phyloP scores from a whole-genome alignment of 306 rosid species.

The Pyrus betulifolia region DNA sequence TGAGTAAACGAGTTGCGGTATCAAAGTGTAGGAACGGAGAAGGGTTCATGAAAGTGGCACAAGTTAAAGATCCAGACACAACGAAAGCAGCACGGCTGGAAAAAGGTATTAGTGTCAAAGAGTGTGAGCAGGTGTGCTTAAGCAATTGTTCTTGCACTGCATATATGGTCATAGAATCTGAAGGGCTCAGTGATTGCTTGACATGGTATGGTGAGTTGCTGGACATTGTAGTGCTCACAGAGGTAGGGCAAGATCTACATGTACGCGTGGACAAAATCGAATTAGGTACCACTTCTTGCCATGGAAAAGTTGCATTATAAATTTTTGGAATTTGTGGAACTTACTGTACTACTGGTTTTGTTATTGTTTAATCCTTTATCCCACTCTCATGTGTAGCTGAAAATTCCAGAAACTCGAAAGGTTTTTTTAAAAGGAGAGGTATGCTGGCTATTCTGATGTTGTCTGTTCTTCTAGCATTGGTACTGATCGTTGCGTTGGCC shows the following conservation, averaged over 20 bases:
- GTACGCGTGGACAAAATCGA: slow-evolving; percentile 30
- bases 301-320: background rate
- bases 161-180: slow-evolving; percentile 18
- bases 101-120: slow-evolving; percentile 6
- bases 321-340: background rate
- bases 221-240: slow-evolving; percentile 24
- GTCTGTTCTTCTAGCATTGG: background rate
- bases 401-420: background rate
- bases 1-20: slow-evolving; percentile 13
- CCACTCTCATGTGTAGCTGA: background rate
- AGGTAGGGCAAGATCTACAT: slow-evolving; percentile 29
- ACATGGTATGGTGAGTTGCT: slow-evolving; percentile 40
- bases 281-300: slow-evolving; percentile 9
- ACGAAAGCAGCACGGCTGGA: slow-evolving; percentile 14
- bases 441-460: background rate
- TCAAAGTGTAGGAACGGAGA: slow-evolving; percentile 38
- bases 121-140: slow-evolving; percentile 35
- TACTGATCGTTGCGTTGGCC: background rate
- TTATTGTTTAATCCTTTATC: background rate
- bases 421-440: background rate
- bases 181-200: slow-evolving; percentile 27
- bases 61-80: slow-evolving; percentile 40
- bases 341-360: background rate
- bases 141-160: slow-evolving; percentile 48
- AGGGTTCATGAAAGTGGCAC: slow-evolving; percentile 31